Evolutionary conservation across 768 basidiomycete species (phyloP).

Genomic region (Tricholoma sp.): DNA sequence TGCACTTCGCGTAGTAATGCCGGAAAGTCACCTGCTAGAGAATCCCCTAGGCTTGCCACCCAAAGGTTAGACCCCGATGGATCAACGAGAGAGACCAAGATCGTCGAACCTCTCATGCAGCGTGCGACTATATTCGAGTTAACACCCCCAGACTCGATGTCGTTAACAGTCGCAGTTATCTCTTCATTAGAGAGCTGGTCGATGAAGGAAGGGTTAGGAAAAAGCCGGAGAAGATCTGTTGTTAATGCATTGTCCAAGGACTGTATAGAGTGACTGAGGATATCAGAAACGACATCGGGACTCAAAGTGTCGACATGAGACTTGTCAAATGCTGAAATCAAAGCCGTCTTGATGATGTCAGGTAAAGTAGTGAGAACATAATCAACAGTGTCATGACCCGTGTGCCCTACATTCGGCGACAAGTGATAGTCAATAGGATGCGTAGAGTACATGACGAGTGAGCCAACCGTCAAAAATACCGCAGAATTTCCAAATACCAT

Average conservation of each 20-base stretch:
- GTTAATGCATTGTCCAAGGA: constrained; percentile 34
- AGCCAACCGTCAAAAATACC: constrained; percentile 44
- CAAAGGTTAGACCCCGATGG: constrained; percentile 39
- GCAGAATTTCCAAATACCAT: constrained; percentile 39
- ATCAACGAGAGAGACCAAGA: constrained; percentile 42
- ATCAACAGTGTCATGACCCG: constrained; percentile 43
- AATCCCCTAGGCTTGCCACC: constrained; percentile 56
- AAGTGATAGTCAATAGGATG: background rate
- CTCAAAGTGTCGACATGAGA: background rate
- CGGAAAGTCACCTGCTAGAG: constrained; percentile 31
- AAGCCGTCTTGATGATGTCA: constrained; percentile 21
- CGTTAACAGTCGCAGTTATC: constrained; percentile 37
- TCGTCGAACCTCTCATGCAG: constrained; percentile 51
- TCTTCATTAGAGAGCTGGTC: constrained; percentile 32
- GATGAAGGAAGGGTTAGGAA: constrained; percentile 32
- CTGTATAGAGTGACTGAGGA: constrained; percentile 30
- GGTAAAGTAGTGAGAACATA: constrained; percentile 30
- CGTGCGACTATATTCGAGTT: constrained; percentile 33
- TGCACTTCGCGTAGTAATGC: background rate
- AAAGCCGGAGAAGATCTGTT: constrained; percentile 32
- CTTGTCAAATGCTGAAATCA: constrained; percentile 12
- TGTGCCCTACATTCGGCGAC: constrained; percentile 29
- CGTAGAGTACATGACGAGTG: background rate
- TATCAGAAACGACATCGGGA: constrained; percentile 20
- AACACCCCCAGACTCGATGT: constrained; percentile 21